Evolutionary conservation across 495 filamentous ascomycete species (phyloP).

Genomic region (Tirmania nivea): DNA sequence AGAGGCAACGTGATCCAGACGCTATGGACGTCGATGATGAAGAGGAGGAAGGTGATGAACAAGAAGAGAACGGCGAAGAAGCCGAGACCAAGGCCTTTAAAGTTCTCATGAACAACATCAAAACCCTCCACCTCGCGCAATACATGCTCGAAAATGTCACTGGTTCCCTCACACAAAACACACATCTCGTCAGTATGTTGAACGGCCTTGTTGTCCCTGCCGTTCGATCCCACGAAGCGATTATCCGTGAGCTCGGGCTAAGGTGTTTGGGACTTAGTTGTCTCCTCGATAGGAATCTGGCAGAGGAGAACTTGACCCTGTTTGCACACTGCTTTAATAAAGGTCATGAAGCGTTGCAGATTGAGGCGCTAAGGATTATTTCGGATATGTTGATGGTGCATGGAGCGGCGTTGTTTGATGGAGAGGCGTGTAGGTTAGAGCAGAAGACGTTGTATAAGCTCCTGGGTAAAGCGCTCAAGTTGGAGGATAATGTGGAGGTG

Average conservation of each 20-base stretch:
- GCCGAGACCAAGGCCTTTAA: conserved; percentile 60
- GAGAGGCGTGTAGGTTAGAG: conserved; percentile 18
- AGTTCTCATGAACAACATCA: conserved; percentile 93
- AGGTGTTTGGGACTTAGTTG: conserved; percentile 77
- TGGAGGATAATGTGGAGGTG: conserved; percentile 43
- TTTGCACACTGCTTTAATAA: conserved; percentile 93
- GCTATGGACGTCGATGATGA: conserved; percentile 27
- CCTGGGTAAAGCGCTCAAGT: conserved; percentile 43
- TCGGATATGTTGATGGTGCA: conserved; percentile 81
- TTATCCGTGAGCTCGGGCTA: conserved; percentile 74
- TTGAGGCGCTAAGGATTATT: conserved; percentile 77
- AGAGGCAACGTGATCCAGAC: conserved; percentile 3
- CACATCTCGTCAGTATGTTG: conserved; percentile 74
- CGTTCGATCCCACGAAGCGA: conserved; percentile 76
- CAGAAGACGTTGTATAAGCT: conserved; percentile 11
- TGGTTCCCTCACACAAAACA: conserved; percentile 64
- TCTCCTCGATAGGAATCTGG: conserved; percentile 72
- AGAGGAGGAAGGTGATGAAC: conserved; percentile 27
- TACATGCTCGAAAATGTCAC: conserved; percentile 89
- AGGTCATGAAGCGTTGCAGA: conserved; percentile 72
- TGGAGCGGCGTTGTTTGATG: conserved; percentile 43
- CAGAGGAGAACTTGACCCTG: conserved; percentile 76
- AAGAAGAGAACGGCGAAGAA: conserved; percentile 40
- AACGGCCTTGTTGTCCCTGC: conserved; percentile 94
- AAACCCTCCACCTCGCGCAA: conserved; percentile 90